A percentile compares a stretch with the other conserved stretches of the same genome.
phyloP scores from a whole-genome alignment of 1,139 yeast genomes.

The Lizanozyma gosingica region DNA sequence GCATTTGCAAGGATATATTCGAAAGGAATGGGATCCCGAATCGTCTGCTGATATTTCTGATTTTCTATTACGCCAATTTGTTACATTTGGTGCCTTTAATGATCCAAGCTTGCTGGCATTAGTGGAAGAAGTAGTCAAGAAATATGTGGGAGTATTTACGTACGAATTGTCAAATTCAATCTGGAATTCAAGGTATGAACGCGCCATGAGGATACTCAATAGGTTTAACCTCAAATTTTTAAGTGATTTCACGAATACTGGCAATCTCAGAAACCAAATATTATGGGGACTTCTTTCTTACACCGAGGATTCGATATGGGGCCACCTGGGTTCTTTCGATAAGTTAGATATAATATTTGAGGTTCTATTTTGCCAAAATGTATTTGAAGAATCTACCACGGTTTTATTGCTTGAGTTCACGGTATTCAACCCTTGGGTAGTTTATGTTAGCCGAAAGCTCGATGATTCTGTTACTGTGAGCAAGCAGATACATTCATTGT shows the following conservation, averaged over 20 bases:
- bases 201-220: not conserved
- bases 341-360: constrained; percentile 1
- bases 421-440: constrained; percentile 22
- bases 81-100: too few relatives aligned
- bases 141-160: not conserved
- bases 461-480: not conserved
- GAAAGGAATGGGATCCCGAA: not conserved
- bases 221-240: not conserved
- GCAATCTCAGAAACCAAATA: not conserved
- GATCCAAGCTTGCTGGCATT: not conserved
- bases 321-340: not conserved
- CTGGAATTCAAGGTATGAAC: not conserved
- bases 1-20: not conserved
- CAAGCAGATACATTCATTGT: not conserved
- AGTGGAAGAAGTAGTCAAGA: not conserved
- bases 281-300: constrained; percentile 3
- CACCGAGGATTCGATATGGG: not conserved
- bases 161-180: not conserved
- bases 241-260: not conserved
- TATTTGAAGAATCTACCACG: constrained; percentile 2
- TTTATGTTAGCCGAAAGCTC: not conserved
- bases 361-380: constrained; percentile 2
- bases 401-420: constrained; percentile 18
- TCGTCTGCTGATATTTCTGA: not conserved
- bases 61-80: not conserved